Conservation (phyloP, 805 yeast species). For the Yamadazyma sp. region DNA sequence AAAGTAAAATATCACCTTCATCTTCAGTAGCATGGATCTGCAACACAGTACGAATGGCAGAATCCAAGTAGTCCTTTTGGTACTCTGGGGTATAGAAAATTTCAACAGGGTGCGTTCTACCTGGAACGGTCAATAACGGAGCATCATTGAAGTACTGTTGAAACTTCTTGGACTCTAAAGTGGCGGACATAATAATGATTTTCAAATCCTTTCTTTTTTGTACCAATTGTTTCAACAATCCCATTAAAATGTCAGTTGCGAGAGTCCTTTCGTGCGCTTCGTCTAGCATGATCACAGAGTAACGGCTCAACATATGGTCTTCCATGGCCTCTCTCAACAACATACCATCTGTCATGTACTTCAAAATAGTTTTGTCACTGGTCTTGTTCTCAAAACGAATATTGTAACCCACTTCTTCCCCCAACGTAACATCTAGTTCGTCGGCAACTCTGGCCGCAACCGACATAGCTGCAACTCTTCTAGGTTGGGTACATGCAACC, state of each 20-base stretch:
- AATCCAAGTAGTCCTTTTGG: slow-evolving; percentile 91
- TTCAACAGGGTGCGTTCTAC: slow-evolving; percentile 97
- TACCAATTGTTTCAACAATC: slow-evolving; percentile 80
- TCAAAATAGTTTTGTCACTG: slow-evolving; percentile 72
- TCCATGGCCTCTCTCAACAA: slow-evolving; percentile 95
- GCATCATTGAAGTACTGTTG: slow-evolving; percentile 88
- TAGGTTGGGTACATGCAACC: slow-evolving; percentile 95
- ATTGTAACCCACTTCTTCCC: slow-evolving; percentile 93
- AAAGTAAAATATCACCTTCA: slow-evolving; percentile 84
- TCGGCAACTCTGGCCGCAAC: slow-evolving; percentile 97
- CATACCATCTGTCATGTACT: slow-evolving; percentile 99
- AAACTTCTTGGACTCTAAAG: slow-evolving; percentile 94
- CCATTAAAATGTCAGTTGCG: slow-evolving; percentile 96
- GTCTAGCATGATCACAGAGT: slow-evolving; percentile 89
- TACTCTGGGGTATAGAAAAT: slow-evolving; percentile 95
- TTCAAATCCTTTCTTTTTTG: slow-evolving; percentile 82
- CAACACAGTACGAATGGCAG: slow-evolving; percentile 91
- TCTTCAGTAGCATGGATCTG: slow-evolving; percentile 97
- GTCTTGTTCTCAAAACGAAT: slow-evolving; percentile 93
- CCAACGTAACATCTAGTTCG: slow-evolving; percentile 91
- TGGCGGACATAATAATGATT: slow-evolving; percentile 95
- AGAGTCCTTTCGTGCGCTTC: slow-evolving; percentile 98
- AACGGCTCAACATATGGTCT: slow-evolving; percentile 76
- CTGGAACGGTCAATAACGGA: slow-evolving; percentile 94
- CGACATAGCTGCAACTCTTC: slow-evolving; percentile 99